phyloP scores from a whole-genome alignment of 2,329 filamentous ascomycete genomes.

The Hypomyces perniciosus region DNA sequence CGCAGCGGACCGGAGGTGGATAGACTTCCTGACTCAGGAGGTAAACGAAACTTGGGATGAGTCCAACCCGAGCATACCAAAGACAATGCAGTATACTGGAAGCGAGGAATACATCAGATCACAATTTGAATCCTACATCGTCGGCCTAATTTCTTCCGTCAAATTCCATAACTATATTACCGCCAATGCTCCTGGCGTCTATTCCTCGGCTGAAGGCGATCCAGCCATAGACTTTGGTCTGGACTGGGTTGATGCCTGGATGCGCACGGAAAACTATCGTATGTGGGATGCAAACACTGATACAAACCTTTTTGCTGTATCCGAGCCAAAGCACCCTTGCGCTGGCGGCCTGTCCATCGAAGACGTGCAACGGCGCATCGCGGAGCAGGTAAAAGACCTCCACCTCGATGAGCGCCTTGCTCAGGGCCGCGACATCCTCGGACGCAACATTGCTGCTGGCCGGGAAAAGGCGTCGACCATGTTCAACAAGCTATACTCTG shows the following conservation, averaged over 20 bases:
- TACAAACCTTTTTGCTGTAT: slow-evolving; percentile 86
- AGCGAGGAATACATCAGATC: slow-evolving; percentile 96
- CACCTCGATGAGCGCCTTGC: slow-evolving; percentile 88
- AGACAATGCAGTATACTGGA: slow-evolving; percentile 87
- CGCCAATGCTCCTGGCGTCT: slow-evolving; percentile 53
- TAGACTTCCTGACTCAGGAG: slow-evolving; percentile 88
- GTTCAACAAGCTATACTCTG: slow-evolving; percentile 83
- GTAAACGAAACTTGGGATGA: slow-evolving; percentile 98
- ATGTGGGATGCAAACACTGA: slow-evolving; percentile 80
- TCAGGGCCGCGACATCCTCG: slow-evolving; percentile 75
- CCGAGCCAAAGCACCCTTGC: slow-evolving; percentile 88
- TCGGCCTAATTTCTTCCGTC: slow-evolving; percentile 79
- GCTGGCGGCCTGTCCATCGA: slow-evolving; percentile 90
- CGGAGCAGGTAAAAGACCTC: slow-evolving; percentile 87
- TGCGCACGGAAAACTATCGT: slow-evolving; percentile 80
- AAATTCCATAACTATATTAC: slow-evolving; percentile 79
- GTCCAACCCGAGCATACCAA: slow-evolving; percentile 79
- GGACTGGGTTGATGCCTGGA: slow-evolving; percentile 86
- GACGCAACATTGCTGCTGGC: slow-evolving; percentile 82
- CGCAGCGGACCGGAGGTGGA: slow-evolving; percentile 86
- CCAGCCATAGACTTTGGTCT: slow-evolving; percentile 75
- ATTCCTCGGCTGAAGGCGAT: slow-evolving; percentile 71
- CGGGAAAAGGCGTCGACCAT: slow-evolving; percentile 82
- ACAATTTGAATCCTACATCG: slow-evolving; percentile 94
- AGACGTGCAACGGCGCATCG: slow-evolving; percentile 83